phyloP scores from a whole-genome alignment of 2,329 filamentous ascomycete genomes.

The Phaeophleospora eucalypticola region DNA sequence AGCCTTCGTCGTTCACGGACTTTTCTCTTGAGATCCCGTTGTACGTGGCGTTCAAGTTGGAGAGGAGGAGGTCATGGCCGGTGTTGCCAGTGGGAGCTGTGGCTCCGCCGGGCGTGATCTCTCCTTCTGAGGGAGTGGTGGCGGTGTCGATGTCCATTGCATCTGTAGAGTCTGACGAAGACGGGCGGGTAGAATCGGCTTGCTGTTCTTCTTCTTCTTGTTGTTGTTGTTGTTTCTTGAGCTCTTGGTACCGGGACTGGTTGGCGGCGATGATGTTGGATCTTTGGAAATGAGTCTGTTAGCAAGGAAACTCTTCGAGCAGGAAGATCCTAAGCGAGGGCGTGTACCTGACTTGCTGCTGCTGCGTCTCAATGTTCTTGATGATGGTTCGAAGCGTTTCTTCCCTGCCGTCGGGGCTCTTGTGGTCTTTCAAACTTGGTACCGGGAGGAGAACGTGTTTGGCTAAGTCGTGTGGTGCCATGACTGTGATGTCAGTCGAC shows the following conservation, averaged over 20 bases:
- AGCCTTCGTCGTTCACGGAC: not conserved
- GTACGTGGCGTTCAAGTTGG: constrained; percentile 17
- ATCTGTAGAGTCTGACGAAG: not conserved
- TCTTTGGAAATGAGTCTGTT: too few species aligned
- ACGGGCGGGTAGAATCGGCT: not conserved
- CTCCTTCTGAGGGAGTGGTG: not conserved
- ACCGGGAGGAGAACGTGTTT: constrained; percentile 20
- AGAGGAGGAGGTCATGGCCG: constrained; percentile 4
- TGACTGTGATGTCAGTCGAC: constrained; percentile 30
- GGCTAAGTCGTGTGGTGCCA: constrained; percentile 4
- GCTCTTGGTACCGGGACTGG: constrained; percentile 3
- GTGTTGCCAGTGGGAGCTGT: not conserved
- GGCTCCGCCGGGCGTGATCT: not conserved
- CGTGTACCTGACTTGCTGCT: constrained; percentile 15
- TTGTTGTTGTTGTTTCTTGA: not conserved
- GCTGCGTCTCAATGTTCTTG: constrained; percentile 22
- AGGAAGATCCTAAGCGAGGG: too few species aligned
- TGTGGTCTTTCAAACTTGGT: constrained; percentile 13
- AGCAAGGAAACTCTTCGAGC: too few species aligned
- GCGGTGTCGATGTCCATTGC: constrained; percentile 3
- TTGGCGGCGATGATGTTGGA: constrained; percentile 18
- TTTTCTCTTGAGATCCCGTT: constrained; percentile 18
- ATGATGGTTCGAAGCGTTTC: constrained; percentile 22
- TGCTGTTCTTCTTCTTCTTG: not conserved
- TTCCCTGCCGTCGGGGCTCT: constrained; percentile 12